Conservation (phyloP, 1,139 yeast species). For the Waltiozyma sp. region DNA sequence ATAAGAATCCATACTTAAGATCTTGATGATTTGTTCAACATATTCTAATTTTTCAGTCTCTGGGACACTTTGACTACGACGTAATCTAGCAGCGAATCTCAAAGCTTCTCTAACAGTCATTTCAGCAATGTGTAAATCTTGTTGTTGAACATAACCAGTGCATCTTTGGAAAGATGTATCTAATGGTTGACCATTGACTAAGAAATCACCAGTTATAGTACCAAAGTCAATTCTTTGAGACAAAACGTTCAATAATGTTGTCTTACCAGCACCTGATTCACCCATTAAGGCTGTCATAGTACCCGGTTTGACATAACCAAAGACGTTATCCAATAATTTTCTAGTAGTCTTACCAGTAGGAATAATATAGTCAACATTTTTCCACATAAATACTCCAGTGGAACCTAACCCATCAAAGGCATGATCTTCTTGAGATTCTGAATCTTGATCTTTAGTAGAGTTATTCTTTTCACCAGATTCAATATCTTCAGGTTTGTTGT, state of each 20-base stretch:
- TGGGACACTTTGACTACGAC: constrained; percentile 76
- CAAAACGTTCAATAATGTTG: constrained; percentile 80
- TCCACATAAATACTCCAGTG: constrained; percentile 1
- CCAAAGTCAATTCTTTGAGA: constrained; percentile 86
- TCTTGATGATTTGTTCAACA: constrained; percentile 77
- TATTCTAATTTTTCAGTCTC: constrained; percentile 73
- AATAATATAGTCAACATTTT: neutral
- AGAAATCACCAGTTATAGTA: constrained; percentile 46
- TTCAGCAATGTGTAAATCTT: constrained; percentile 82
- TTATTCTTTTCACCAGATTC: constrained; percentile 3
- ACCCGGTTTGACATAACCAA: constrained; percentile 75
- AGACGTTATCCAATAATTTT: constrained; percentile 46
- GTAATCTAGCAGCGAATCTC: constrained; percentile 60
- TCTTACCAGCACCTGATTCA: constrained; percentile 97
- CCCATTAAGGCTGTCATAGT: constrained; percentile 95
- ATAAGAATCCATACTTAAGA: constrained; percentile 67
- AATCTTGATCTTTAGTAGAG: neutral
- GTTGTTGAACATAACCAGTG: constrained; percentile 98
- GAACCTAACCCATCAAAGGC: constrained; percentile 1
- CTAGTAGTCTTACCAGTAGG: constrained; percentile 9
- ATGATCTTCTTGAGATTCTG: neutral
- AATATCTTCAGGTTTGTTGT: constrained; percentile 5
- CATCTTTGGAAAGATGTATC: constrained; percentile 46
- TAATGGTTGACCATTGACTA: constrained; percentile 54
- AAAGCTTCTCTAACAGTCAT: constrained; percentile 93